Base-by-base conservation (phyloP, 768 basidiomycete genomes). In the Naganishia vaughanmartiniae region DNA sequence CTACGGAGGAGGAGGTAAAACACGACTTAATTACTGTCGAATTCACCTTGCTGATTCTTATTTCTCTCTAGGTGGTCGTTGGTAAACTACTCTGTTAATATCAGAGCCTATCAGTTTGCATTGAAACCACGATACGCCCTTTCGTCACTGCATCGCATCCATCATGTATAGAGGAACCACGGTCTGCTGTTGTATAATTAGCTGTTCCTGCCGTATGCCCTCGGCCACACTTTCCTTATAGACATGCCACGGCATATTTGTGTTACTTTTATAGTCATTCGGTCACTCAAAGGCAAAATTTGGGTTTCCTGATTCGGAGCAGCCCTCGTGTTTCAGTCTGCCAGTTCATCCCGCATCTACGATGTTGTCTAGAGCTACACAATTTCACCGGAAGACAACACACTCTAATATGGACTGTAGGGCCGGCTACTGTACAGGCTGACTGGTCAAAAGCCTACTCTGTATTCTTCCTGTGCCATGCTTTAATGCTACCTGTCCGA, bases 1-100 rank as follows among this genome's bases (percentile, higher is more conserved):
- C 33, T 76, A 76, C 70, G 76, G 75, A 24, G 56, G 63, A 73
- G 68, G 63, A 67, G 75, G 53, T 79, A 33, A 11, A 33, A 30
- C 30, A 6, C 15, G 14, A 9, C 17, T 56, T 15, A 7, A 4
- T 19, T 1, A 19, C n/a, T 7, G 5, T 56, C 30, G 33, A 19
- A 33, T 56, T 10, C 19, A 17, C 28, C 6, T 36, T 24, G 21
- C 57, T 39, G 1, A 58, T 15, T 42, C 19, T 36, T 19, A 39
- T 28, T 58, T 9, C 15, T 56, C 28, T 33, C 12, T 12, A 56
- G 57, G 57, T 39, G 57, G 57, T 15, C 54, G 54, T 19, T 55
- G 54, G 54, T 55, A 55, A 26, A 54, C 24, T 30, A 17, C 26
- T 55, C 26, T 17, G 24, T 34, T 10, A 12, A 4, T 6, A 26